Base-by-base conservation (phyloP, 768 basidiomycete genomes). In the Pisolithus microcarpus region DNA sequence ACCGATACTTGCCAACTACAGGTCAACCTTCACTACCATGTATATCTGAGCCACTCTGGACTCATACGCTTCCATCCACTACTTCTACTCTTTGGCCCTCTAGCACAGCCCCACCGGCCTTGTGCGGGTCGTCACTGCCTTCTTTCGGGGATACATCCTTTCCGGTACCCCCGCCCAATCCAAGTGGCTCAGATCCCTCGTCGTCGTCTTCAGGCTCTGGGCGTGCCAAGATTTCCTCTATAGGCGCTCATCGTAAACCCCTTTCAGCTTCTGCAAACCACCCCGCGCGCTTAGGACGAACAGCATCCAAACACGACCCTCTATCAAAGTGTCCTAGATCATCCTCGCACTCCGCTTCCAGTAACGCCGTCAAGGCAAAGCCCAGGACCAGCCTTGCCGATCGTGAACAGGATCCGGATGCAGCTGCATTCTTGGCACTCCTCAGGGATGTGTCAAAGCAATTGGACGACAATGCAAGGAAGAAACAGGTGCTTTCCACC, bases 381-480 rank as follows among this genome's bases (percentile, higher is more conserved):
- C 18, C 18, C 34, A 36, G 9, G 18, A 9, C 28, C 2, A 46
- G 18, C 8, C 28, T 46, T n/a, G 45, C 45, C 10, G 45, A 46
- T 36, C 49, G 2, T 7, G 64, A 61, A 36, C 43, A 56, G 8
- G 58, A 60, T n/a, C 60, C 62, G n/a, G 60, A 64, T 28, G 58
- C 64, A 11, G 18, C 31, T 7, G 30, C 46, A 15, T 65, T 65
- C 46, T 43, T 64, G 11, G 52, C 59, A 6, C 60, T 66, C 16
- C 62, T 66, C 39, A 54, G 54, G 26, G 53, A 62, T n/a, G 53
- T 56, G 7, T 58, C 56, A 30, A 57, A 38, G 23, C 49, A 58
- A n/a, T 18, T 64, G 16, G 65, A 66, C 24, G 52, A 53, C 31
- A 64, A 68, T 42, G 52, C 65, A 10, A 46, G 46, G 39, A 62